phyloP scores from a whole-genome alignment of 2,329 filamentous ascomycete genomes.

The Myriosclerotinia duriaeana region DNA sequence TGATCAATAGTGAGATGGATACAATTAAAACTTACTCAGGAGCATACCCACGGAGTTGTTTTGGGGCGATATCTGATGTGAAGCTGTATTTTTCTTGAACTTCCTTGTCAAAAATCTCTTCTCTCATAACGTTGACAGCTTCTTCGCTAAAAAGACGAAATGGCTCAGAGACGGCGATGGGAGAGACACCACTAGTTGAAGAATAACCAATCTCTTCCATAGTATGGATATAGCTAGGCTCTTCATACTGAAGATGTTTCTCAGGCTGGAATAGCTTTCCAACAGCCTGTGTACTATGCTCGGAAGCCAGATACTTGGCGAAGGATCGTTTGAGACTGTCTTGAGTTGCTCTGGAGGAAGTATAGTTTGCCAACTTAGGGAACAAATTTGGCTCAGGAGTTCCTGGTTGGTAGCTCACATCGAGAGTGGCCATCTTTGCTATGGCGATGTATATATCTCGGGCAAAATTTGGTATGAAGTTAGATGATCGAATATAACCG shows the following conservation, averaged over 20 bases:
- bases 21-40: conserved; percentile 49
- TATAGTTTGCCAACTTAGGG: conserved; percentile 34
- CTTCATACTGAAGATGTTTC: conserved; percentile 55
- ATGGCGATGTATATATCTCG: not conserved
- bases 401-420: conserved; percentile 32
- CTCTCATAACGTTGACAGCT: conserved; percentile 60
- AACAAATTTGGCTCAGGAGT: conserved; percentile 34
- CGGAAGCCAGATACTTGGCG: conserved; percentile 38
- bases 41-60: conserved; percentile 55
- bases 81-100: conserved; percentile 58
- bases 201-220: conserved; percentile 62
- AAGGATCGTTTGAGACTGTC: conserved; percentile 40
- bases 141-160: conserved; percentile 63
- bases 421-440: conserved; percentile 35
- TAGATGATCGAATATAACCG: no score
- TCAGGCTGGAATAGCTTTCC: conserved; percentile 51
- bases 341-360: conserved; percentile 37
- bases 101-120: conserved; percentile 58
- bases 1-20: conserved; percentile 17
- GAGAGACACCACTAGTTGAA: conserved; percentile 58
- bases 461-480: not conserved
- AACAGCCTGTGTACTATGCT: conserved; percentile 33
- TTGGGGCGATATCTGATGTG: conserved; percentile 58
- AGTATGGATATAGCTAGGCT: conserved; percentile 52
- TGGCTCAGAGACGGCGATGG: conserved; percentile 62